Percentiles rank a stretch among this genome's conserved stretches.
These are phyloP conservation scores for Ophiocordyceps camponoti-leonardi DNA, from an alignment of 2,329 filamentous ascomycete species.

Conservation along the genomic window DNA sequence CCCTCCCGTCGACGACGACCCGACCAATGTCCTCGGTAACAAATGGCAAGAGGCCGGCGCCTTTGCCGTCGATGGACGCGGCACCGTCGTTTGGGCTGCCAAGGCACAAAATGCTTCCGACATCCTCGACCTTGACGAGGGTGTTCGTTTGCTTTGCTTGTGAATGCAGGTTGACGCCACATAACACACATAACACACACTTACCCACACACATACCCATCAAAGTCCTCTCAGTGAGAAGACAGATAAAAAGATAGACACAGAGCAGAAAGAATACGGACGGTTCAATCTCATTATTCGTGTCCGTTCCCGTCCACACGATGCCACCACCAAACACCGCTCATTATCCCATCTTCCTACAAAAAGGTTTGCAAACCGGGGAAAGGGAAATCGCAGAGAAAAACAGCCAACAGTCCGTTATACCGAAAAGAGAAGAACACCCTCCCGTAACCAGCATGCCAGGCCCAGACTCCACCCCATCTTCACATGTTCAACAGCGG, in stretches of 20 bases:
- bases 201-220: background rate
- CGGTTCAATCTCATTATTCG: slow-evolving; percentile 3
- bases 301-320: background rate
- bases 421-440: background rate
- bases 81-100: slow-evolving; percentile 31
- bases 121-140: slow-evolving; percentile 35
- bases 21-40: slow-evolving; percentile 30
- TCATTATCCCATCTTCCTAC: background rate
- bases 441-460: background rate
- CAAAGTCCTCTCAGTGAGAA: background rate
- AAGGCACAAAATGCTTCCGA: slow-evolving; percentile 31
- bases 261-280: background rate
- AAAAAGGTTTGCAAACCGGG: background rate
- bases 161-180: background rate
- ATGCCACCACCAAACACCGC: background rate
- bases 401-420: no score
- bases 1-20: slow-evolving; percentile 11
- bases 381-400: background rate
- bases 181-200: background rate
- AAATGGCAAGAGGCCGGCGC: slow-evolving; percentile 38
- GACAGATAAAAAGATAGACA: background rate
- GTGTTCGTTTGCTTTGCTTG: slow-evolving; percentile 16
- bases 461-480: background rate
- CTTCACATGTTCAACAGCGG: background rate
- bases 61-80: slow-evolving; percentile 31